Evolutionary conservation across 192 early-diverging fungal genomes (phyloP).

Genomic region (Kappamyces sp.): DNA sequence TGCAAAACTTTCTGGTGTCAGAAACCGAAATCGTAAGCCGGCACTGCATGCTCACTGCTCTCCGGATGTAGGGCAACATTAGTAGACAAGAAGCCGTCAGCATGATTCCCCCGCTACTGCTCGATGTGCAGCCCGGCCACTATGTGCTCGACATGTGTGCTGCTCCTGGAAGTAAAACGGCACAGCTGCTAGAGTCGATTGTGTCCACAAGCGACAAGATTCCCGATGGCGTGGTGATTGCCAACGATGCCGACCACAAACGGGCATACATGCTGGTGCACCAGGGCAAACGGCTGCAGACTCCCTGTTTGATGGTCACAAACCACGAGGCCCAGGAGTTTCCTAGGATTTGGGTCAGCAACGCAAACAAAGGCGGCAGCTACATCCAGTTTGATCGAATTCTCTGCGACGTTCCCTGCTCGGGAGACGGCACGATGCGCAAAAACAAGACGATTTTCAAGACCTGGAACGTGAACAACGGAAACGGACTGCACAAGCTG

Average conservation of each 20-base stretch:
- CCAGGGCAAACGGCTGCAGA: conserved; percentile 90
- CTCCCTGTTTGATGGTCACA: conserved; percentile 86
- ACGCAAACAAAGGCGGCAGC: not conserved
- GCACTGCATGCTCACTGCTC: conserved; percentile 1
- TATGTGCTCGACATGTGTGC: conserved; percentile 90
- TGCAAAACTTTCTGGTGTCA: conserved; percentile 91
- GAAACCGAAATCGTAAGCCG: conserved; percentile 81
- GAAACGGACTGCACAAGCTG: conserved; percentile 72
- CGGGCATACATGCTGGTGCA: conserved; percentile 90
- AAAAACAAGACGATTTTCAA: conserved; percentile 93
- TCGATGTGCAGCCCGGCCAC: conserved; percentile 86
- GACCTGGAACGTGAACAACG: conserved; percentile 71
- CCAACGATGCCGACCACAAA: conserved; percentile 92
- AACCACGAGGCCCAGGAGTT: conserved; percentile 93
- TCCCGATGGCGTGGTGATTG: conserved; percentile 76
- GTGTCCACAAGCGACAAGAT: conserved; percentile 29
- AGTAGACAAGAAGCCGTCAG: conserved; percentile 93
- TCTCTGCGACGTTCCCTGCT: conserved; percentile 94
- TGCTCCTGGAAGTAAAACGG: conserved; percentile 97
- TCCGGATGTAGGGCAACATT: conserved; percentile 70
- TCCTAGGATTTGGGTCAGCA: conserved; percentile 35
- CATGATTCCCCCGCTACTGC: conserved; percentile 94
- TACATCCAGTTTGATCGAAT: conserved; percentile 88
- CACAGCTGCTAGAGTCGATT: conserved; percentile 62
- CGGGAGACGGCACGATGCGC: conserved; percentile 94